These are phyloP conservation scores for Mentha longifolia DNA, from an alignment of 257 asterid genomes.

Conservation along the genomic window DNA sequence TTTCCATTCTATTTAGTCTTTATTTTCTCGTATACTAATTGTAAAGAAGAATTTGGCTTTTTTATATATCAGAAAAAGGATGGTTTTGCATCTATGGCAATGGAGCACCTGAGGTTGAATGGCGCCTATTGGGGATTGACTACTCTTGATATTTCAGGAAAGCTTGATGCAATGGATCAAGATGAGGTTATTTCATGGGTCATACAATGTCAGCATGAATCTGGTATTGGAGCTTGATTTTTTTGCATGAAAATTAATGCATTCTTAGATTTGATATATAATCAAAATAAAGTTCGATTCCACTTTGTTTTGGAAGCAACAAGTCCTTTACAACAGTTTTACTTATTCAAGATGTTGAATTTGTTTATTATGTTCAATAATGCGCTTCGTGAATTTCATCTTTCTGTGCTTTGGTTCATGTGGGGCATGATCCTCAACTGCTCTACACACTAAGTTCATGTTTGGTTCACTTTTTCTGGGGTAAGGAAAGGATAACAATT, in stretches of 20 bases:
- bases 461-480: no score
- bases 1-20: background rate
- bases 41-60: background rate
- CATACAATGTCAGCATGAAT: constrained; percentile 91
- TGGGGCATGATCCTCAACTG: constrained; percentile 91
- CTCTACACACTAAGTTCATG: no score
- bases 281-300: background rate
- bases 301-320: constrained; percentile 13
- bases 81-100: constrained; percentile 74
- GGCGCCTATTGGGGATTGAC: constrained; percentile 99
- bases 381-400: constrained; percentile 31
- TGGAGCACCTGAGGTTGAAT: constrained; percentile 87
- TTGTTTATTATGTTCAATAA: background rate
- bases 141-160: constrained; percentile 80
- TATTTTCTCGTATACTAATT: constrained; percentile 12
- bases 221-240: constrained; percentile 43
- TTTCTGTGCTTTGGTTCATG: constrained; percentile 33
- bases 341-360: background rate
- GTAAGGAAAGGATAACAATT: no score
- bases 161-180: constrained; percentile 73
- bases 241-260: constrained; percentile 23
- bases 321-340: background rate
- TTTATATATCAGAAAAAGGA: constrained; percentile 62
- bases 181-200: constrained; percentile 83
- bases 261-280: background rate